phyloP scores from a whole-genome alignment of 2,329 filamentous ascomycete species.

The Penicillium sp. region DNA sequence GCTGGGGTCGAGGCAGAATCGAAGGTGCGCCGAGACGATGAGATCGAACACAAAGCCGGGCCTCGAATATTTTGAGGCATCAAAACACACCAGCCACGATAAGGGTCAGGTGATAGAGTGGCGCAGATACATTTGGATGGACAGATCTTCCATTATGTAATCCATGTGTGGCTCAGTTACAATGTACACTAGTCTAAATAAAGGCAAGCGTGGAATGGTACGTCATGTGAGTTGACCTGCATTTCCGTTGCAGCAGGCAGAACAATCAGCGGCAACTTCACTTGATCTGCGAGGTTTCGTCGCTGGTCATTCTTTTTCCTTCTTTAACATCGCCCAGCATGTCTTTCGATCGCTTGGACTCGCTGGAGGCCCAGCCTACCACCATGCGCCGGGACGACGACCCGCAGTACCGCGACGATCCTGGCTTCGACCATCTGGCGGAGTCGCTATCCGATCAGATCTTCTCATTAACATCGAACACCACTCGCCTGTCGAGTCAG shows the following conservation, averaged over 20 bases:
- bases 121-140: neutral
- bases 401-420: slow-evolving; percentile 82
- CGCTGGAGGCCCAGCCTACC: slow-evolving; percentile 76
- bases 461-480: slow-evolving; percentile 85
- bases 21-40: slow-evolving; percentile 11
- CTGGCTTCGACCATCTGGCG: slow-evolving; percentile 82
- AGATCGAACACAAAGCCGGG: slow-evolving; percentile 10
- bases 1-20: slow-evolving; percentile 6
- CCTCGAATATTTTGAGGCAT: slow-evolving; percentile 34
- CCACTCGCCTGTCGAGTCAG: slow-evolving; percentile 80
- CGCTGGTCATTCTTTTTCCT: neutral
- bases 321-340: slow-evolving; percentile 49
- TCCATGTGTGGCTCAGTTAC: neutral
- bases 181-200: slow-evolving; percentile 11
- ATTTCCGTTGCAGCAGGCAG: slow-evolving; percentile 24
- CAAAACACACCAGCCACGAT: slow-evolving; percentile 35
- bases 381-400: slow-evolving; percentile 68
- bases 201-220: slow-evolving; percentile 15
- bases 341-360: slow-evolving; percentile 88
- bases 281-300: slow-evolving; percentile 4
- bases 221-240: slow-evolving; percentile 34
- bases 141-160: neutral
- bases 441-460: slow-evolving; percentile 83
- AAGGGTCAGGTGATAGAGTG: slow-evolving; percentile 27
- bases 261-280: slow-evolving; percentile 11